These are phyloP conservation scores for Zizania latifolia DNA, from an alignment of 176 grass and related monocot genomes.

Conservation along the genomic window DNA sequence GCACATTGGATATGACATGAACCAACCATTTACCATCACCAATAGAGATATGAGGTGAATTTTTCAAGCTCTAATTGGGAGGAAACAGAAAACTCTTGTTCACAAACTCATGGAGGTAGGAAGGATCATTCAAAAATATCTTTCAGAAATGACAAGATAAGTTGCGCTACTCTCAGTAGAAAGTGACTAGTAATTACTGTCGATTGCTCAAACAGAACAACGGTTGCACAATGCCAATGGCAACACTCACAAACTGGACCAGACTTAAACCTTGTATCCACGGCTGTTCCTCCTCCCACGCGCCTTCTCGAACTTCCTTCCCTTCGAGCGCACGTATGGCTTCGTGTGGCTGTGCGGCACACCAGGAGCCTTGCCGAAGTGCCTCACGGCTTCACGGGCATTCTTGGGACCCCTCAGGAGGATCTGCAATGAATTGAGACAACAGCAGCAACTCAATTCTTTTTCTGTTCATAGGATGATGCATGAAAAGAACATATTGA, in stretches of 20 bases:
- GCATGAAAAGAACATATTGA: background rate
- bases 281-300: slow-evolving; percentile 73
- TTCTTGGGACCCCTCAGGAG: slow-evolving; percentile 79
- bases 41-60: background rate
- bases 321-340: slow-evolving; percentile 72
- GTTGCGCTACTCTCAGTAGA: slow-evolving; percentile 26
- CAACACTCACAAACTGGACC: background rate
- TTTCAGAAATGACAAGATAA: slow-evolving; percentile 19
- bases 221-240: background rate
- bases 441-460: background rate
- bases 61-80: background rate
- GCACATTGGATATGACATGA: too few relatives aligned
- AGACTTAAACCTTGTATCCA: slow-evolving; percentile 58
- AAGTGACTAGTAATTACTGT: slow-evolving; percentile 34
- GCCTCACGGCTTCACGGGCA: slow-evolving; percentile 60
- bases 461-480: too few relatives aligned
- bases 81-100: slow-evolving; percentile 10
- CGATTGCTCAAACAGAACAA: slow-evolving; percentile 30
- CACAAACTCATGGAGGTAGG: background rate
- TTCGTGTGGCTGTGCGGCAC: slow-evolving; percentile 80
- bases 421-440: slow-evolving; percentile 17
- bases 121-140: slow-evolving; percentile 13
- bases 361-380: slow-evolving; percentile 73
- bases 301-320: slow-evolving; percentile 72
- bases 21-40: background rate